phyloP scores from a whole-genome alignment of 208 protist genomes.

The Wallacemonas sp. region DNA sequence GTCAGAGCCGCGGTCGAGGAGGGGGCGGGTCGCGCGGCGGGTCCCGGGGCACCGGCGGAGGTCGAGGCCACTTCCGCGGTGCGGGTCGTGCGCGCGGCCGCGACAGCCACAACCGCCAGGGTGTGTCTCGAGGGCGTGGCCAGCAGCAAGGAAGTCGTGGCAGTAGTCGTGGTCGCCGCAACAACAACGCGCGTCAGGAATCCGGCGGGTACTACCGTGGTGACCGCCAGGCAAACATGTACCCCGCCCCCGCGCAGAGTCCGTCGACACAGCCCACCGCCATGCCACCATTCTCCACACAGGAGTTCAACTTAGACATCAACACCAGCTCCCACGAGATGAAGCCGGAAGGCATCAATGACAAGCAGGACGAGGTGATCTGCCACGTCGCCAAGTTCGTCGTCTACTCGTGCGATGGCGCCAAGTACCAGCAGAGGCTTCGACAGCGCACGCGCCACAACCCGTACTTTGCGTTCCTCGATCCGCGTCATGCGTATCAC shows the following conservation, averaged over 20 bases:
- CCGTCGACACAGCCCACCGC: not conserved
- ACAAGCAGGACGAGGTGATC: conserved; percentile 83
- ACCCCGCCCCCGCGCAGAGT: not conserved
- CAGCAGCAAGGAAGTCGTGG: not conserved
- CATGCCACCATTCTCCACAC: not conserved
- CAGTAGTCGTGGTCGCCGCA: not conserved
- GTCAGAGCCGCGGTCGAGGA: not conserved
- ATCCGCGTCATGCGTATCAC: conserved; percentile 60
- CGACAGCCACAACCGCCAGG: not conserved
- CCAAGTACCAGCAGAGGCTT: conserved; percentile 71
- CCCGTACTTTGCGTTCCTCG: conserved; percentile 74
- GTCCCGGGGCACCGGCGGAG: too few species aligned
- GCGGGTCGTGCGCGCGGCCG: too few species aligned
- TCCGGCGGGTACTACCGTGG: conserved; percentile 1
- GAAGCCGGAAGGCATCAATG: conserved; percentile 54
- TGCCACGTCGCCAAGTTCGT: conserved; percentile 82
- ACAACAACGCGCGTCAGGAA: not conserved
- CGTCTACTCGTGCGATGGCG: conserved; percentile 63
- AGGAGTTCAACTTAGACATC: conserved; percentile 16
- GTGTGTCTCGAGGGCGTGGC: not conserved
- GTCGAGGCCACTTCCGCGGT: not conserved
- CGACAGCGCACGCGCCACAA: conserved; percentile 66
- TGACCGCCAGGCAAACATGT: conserved; percentile 7
- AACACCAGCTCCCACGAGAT: conserved; percentile 29
- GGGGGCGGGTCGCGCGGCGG: too few species aligned